These are phyloP conservation scores for Fusarium anguioides DNA, from an alignment of 2,329 filamentous ascomycete species.

Conservation along the genomic window DNA sequence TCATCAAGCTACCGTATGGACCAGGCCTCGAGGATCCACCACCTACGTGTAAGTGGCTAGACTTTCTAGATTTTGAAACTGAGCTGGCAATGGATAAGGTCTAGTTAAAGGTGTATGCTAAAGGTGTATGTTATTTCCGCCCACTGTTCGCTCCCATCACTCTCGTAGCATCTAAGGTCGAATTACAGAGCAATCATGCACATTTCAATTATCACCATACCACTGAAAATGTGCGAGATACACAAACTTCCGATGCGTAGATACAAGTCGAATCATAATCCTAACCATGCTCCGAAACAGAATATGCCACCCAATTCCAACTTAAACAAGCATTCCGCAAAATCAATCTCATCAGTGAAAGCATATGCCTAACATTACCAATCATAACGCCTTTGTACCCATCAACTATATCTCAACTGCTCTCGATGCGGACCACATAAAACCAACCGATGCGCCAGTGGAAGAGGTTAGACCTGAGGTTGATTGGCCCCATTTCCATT, in stretches of 20 bases:
- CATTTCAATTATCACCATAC: slow-evolving; percentile 8
- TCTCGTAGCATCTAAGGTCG: not conserved
- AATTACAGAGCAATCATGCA: not conserved
- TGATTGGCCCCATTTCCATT: slow-evolving; percentile 44
- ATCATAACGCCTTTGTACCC: slow-evolving; percentile 38
- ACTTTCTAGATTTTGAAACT: not conserved
- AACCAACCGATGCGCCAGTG: slow-evolving; percentile 31
- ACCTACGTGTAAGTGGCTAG: not conserved
- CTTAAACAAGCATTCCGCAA: slow-evolving; percentile 22
- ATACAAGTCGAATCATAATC: slow-evolving; percentile 34
- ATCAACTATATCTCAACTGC: slow-evolving; percentile 17
- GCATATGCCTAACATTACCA: slow-evolving; percentile 13
- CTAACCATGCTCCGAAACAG: slow-evolving; percentile 37
- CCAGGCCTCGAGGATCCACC: not conserved
- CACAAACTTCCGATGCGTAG: slow-evolving; percentile 9
- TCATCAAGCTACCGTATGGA: not conserved
- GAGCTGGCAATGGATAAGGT: not conserved
- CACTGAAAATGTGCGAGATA: not conserved
- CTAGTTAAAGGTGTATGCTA: not conserved
- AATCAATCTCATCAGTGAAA: slow-evolving; percentile 25
- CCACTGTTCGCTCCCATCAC: no score
- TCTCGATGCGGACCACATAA: slow-evolving; percentile 26
- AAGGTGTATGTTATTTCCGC: no score
- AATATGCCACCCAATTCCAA: slow-evolving; percentile 37
- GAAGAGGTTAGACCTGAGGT: slow-evolving; percentile 34